Conservation (phyloP, 768 basidiomycete species). For the Dentipellis sp. region DNA sequence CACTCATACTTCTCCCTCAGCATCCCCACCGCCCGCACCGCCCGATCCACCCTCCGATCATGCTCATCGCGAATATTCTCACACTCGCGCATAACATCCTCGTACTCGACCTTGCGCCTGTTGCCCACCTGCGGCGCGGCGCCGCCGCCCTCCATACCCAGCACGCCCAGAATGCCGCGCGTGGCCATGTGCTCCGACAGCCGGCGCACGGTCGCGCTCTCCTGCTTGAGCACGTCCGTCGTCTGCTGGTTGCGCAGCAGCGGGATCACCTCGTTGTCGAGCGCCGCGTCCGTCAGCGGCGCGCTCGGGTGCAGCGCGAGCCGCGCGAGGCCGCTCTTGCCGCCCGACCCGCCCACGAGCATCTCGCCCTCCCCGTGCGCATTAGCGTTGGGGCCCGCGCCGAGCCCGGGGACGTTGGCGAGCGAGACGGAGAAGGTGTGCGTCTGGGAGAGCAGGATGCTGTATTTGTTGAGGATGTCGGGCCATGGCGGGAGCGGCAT, state of each 20-base stretch:
- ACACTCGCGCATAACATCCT: slow-evolving; percentile 50
- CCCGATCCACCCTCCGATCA: slow-evolving; percentile 68
- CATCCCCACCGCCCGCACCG: slow-evolving; percentile 71
- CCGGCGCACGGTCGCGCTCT: slow-evolving; percentile 64
- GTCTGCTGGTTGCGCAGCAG: slow-evolving; percentile 76
- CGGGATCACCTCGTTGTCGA: slow-evolving; percentile 67
- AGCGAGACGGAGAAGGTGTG: slow-evolving; percentile 67
- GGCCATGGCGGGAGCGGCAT: slow-evolving; percentile 77
- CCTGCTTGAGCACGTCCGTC: slow-evolving; percentile 60
- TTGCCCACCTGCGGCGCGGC: slow-evolving; percentile 8
- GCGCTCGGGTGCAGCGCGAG: slow-evolving; percentile 60
- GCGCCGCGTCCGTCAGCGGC: slow-evolving; percentile 50
- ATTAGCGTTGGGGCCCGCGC: slow-evolving; percentile 10
- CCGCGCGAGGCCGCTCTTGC: slow-evolving; percentile 45
- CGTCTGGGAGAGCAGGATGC: slow-evolving; percentile 73
- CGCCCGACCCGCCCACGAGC: slow-evolving; percentile 14
- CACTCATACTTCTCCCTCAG: slow-evolving; percentile 75
- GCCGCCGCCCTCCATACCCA: slow-evolving; percentile 1
- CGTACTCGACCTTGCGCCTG: slow-evolving; percentile 29
- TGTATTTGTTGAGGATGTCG: slow-evolving; percentile 81
- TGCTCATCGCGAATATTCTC: slow-evolving; percentile 59
- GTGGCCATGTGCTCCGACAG: slow-evolving; percentile 39
- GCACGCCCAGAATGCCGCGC: slow-evolving; percentile 29
- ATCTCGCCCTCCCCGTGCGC: not conserved
- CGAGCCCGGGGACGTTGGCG: slow-evolving; percentile 23